Evolutionary conservation across 108 stramenopile genomes (phyloP), one percentile per base, ranked within the genome.

Genomic region (Cyclostephanos tholiformis): DNA sequence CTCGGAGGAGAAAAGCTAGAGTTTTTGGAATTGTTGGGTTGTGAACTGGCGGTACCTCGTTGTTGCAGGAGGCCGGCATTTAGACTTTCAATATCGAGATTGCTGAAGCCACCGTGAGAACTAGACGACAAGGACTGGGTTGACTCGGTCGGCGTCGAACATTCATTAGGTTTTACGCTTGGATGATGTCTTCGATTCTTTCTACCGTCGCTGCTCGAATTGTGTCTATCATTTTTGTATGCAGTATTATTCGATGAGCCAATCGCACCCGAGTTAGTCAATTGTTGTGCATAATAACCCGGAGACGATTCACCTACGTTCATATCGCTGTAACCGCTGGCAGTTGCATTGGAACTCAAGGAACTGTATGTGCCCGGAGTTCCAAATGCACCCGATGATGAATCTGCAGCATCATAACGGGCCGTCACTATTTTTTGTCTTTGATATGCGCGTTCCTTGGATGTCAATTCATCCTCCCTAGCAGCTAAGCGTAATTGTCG

Each of bases 401-500:
- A 25, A 4, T 25, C 20, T 25, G 23, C 8, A 25, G 8, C 52
- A 53, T 32, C 3, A 25, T 53, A 25, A 53, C 25, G 52, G 23
- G 52, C 25, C 6, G 52, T 20, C 12, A 58, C 1, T 32, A 32
- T 6, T 30, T 30, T 3, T 17, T 13, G 7, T 22, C 43, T 57
- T 32, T 8, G 8, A 6, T 23, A n/a, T 0, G 19, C 44, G 0
- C 69, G 30, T 35, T 70, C 69, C 39, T 70, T 50, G 17, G 30
- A 36, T 35, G n/a, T 20, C 35, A 56, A 36, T 48, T 59, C 38
- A 17, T 70, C 69, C 23, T 58, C n/a, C 8, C 38, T 23, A 6
- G 69, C 69, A 20, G 69, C 69, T 16, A 70, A 25, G 16, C 38
- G 69, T 39, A 70, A 44, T 43, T 70, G 69, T 29, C 69, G 69